phyloP scores from a whole-genome alignment of 2,329 filamentous ascomycete genomes.

The Epichloe hybrida region DNA sequence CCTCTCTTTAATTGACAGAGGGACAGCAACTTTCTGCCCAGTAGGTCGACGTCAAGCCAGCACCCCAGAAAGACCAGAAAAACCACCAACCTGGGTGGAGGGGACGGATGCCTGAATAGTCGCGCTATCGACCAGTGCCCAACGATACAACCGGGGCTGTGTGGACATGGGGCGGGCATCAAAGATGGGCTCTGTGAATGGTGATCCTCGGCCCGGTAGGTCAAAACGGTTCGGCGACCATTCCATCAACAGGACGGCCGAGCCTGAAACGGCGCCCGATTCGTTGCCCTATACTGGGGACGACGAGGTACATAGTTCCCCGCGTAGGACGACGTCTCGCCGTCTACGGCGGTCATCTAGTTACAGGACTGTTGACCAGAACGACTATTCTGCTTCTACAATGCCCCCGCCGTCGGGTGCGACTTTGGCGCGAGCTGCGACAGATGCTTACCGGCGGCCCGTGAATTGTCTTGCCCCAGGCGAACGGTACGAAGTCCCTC shows the following conservation, averaged over 20 bases:
- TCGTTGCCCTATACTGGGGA: conserved; percentile 16
- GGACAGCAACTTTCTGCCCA: neutral
- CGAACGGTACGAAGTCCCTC: conserved; percentile 5
- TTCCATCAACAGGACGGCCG: conserved; percentile 7
- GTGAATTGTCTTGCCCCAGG: conserved; percentile 15
- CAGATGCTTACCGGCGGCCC: conserved; percentile 18
- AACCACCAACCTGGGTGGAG: neutral
- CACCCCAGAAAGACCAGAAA: conserved; percentile 3
- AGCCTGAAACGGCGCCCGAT: conserved; percentile 10
- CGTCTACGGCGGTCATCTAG: conserved; percentile 7
- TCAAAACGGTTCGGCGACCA: conserved; percentile 13
- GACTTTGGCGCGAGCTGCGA: conserved; percentile 12
- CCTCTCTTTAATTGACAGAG: neutral
- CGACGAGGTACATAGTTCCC: conserved; percentile 19
- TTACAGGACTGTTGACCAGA: conserved; percentile 16
- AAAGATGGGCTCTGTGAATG: conserved; percentile 17
- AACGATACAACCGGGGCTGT: conserved; percentile 12
- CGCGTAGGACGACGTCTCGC: conserved; percentile 16
- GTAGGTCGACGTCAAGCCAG: neutral
- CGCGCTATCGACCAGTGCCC: conserved; percentile 11
- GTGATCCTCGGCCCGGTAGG: conserved; percentile 14
- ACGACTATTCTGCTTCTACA: conserved; percentile 10
- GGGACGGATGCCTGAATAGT: neutral
- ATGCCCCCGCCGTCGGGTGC: conserved; percentile 15
- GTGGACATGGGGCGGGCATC: conserved; percentile 19